These are phyloP conservation scores for Metschnikowia borealis DNA, from an alignment of 805 yeast species.

Conservation along the genomic window DNA sequence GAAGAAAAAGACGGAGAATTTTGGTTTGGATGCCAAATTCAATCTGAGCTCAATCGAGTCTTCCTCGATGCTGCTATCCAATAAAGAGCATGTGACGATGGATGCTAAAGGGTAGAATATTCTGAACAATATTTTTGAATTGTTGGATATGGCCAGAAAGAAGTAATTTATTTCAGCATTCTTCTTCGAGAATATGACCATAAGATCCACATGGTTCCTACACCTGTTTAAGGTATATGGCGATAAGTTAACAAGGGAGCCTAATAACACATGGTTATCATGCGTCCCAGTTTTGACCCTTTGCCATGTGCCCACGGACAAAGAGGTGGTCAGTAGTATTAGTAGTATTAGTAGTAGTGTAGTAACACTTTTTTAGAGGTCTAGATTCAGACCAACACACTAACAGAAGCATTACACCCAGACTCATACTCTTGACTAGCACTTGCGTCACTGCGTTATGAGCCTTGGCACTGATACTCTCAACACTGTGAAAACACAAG, in stretches of 20 bases:
- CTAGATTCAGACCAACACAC: too few relatives aligned
- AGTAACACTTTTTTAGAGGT: too few relatives aligned
- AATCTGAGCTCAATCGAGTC: conserved; percentile 46
- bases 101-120: conserved; percentile 65
- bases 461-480: too few relatives aligned
- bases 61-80: conserved; percentile 41
- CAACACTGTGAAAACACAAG: too few relatives aligned
- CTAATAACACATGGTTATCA: too few relatives aligned
- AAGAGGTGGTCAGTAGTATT: too few relatives aligned
- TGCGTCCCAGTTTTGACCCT: too few relatives aligned
- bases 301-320: too few relatives aligned
- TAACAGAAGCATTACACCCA: too few relatives aligned
- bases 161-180: conserved; percentile 74
- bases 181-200: conserved; percentile 66
- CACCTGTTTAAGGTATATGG: conserved; percentile 61
- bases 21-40: conserved; percentile 58
- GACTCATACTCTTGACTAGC: too few relatives aligned
- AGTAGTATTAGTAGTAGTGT: too few relatives aligned
- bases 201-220: conserved; percentile 66
- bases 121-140: conserved; percentile 64
- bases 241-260: conserved; percentile 56
- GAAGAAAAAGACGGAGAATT: conserved; percentile 72
- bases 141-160: conserved; percentile 68
- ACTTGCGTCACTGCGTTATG: too few relatives aligned
- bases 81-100: conserved; percentile 56